Evolutionary conservation across 768 basidiomycete species (phyloP), one percentile per base, ranked within the genome.

Genomic region (Pholiota molesta): DNA sequence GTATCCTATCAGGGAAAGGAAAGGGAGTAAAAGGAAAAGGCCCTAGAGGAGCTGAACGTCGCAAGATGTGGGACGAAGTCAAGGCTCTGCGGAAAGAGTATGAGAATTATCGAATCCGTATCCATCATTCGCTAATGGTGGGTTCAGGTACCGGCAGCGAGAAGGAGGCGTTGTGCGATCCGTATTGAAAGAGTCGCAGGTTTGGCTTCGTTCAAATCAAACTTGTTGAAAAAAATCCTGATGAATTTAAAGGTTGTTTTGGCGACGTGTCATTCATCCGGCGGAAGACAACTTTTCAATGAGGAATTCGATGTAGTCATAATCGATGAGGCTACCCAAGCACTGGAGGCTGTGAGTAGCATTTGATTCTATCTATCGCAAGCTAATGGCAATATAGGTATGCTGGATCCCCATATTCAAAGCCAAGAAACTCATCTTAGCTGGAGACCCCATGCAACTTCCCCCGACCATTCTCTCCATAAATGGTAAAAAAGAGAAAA

Each of bases 261-360:
- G 11, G 89, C 95, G 1, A 99, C 97, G 2, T 99, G 97, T 66
- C 96, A 99, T 78, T 92, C 94, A 13, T 86, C 97, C 5, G 97
- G 97, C 0, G 89, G 92, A 3, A 78, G 90, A 21, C 94, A 96
- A 65, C 75, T 99, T 7, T 82, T 84, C 45, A 86, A 89, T 62
- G 82, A 88, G 59, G 75, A 82, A 1, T 99, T 99, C 69, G 97
- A 99, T 71, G 91, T 97, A 0, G 86, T 95, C 11, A 90, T 99
- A 51, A 96, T 99, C 57, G 97, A 99, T 66, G 97, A 99, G 76
- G 97, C 97, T 0, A 98, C 97, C 0, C 97, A 99, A 73, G 97
- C 96, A 3, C 71, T 97, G 14, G 97, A 99, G 77, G 94, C 95
- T 23, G 95, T 95, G 70, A 62, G 85, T 72, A 29, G 11, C 37